Evolutionary conservation across 1,139 yeast genomes (phyloP).

Genomic region (Pichia sp.): DNA sequence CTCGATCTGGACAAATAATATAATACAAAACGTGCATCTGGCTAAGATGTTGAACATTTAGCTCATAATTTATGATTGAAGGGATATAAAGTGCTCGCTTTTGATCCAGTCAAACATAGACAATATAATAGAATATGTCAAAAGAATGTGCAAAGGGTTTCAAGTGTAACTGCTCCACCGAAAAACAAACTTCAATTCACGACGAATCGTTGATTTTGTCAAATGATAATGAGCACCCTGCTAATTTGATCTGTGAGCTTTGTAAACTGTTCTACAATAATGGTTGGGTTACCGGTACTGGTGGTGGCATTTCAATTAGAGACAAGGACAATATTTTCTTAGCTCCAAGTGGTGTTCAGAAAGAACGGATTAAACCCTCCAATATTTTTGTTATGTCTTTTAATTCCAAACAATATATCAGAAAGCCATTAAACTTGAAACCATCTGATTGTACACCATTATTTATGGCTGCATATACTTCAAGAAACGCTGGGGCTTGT

Average conservation of each 20-base stretch:
- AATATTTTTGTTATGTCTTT: conserved; percentile 75
- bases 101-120: no score
- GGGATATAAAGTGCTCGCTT: no score
- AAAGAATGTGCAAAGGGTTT: background rate
- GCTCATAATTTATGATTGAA: no score
- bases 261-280: conserved; percentile 70
- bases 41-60: no score
- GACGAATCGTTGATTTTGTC: conserved; percentile 29
- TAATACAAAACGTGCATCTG: no score
- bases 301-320: conserved; percentile 86
- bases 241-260: conserved; percentile 74
- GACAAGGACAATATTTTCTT: conserved; percentile 55
- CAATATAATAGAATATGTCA: background rate
- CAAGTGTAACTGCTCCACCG: background rate
- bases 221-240: conserved; percentile 64
- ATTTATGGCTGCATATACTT: conserved; percentile 66
- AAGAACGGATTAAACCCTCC: conserved; percentile 75
- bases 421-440: conserved; percentile 59
- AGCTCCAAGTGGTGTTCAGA: conserved; percentile 95
- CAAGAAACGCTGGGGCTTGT: conserved; percentile 82
- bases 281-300: conserved; percentile 95
- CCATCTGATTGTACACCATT: conserved; percentile 94
- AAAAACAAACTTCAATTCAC: background rate
- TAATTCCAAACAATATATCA: conserved; percentile 43
- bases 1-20: no score